A percentile compares a stretch with the other conserved stretches of the same genome.
phyloP scores from a whole-genome alignment of 306 rosid species.

The Cucumis melo region DNA sequence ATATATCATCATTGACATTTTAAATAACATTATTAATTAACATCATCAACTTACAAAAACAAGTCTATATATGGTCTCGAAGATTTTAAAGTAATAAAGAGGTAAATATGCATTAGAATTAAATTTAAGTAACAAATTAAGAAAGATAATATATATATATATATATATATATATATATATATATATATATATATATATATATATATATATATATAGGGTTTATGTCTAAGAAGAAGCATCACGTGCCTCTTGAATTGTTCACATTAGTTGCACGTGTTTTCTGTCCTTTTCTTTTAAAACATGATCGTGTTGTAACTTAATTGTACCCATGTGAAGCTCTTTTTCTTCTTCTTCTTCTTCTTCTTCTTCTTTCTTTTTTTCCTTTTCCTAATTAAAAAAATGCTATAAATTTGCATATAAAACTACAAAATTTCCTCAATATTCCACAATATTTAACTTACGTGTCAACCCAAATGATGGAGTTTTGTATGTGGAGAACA shows the following conservation, averaged over 20 bases:
- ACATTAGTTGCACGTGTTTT: constrained; percentile 5
- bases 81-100: no score
- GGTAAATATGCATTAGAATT: no score
- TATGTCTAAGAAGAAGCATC: no score
- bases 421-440: not conserved
- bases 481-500: not conserved
- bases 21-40: no score
- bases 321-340: not conserved
- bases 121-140: no score
- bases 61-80: no score
- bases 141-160: no score
- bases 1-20: no score
- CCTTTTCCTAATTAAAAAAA: not conserved
- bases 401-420: not conserved
- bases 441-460: not conserved
- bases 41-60: no score
- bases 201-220: no score
- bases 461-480: not conserved
- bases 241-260: constrained; percentile 1
- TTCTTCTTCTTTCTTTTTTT: not conserved
- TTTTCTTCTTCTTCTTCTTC: not conserved
- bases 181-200: no score
- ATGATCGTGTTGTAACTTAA: not conserved
- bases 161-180: no score
- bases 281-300: not conserved